phyloP scores from a whole-genome alignment of 495 filamentous ascomycete species.

The Xylaria curta region DNA sequence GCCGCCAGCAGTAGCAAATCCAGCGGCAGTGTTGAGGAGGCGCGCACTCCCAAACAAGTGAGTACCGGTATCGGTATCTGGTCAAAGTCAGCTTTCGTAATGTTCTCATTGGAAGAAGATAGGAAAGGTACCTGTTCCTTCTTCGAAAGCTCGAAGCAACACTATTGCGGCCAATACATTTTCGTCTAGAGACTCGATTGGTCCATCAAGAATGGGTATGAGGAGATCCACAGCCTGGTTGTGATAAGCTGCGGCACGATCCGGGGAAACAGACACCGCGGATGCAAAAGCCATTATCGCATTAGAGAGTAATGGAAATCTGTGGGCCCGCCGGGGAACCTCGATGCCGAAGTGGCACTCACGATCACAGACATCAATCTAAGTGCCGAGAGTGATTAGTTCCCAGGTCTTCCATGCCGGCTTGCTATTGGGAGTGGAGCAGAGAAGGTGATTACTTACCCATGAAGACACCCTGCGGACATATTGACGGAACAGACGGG shows the following conservation, averaged over 20 bases:
- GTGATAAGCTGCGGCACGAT: not conserved
- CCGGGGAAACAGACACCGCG: conserved; percentile 29
- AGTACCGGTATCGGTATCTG: conserved; percentile 29
- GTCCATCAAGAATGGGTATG: conserved; percentile 35
- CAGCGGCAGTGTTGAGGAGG: conserved; percentile 31
- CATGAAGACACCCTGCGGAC: not conserved
- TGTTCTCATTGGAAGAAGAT: conserved; percentile 10
- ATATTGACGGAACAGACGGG: conserved; percentile 3
- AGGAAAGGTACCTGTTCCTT: conserved; percentile 26
- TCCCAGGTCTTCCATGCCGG: not conserved
- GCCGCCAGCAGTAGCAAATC: conserved; percentile 28
- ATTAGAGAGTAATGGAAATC: conserved; percentile 40
- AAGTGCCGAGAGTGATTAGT: not conserved
- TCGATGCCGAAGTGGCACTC: conserved; percentile 36
- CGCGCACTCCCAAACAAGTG: conserved; percentile 10
- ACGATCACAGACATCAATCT: conserved; percentile 9
- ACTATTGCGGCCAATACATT: conserved; percentile 42
- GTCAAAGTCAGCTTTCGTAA: conserved; percentile 31
- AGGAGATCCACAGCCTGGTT: conserved; percentile 7
- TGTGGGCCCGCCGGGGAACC: conserved; percentile 39
- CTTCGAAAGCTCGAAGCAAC: conserved; percentile 46
- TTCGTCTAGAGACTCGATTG: conserved; percentile 35
- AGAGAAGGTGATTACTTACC: not conserved
- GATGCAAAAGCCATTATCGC: conserved; percentile 42
- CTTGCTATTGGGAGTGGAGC: not conserved